phyloP scores from a whole-genome alignment of 768 basidiomycete species.

The Amanita rimosa region DNA sequence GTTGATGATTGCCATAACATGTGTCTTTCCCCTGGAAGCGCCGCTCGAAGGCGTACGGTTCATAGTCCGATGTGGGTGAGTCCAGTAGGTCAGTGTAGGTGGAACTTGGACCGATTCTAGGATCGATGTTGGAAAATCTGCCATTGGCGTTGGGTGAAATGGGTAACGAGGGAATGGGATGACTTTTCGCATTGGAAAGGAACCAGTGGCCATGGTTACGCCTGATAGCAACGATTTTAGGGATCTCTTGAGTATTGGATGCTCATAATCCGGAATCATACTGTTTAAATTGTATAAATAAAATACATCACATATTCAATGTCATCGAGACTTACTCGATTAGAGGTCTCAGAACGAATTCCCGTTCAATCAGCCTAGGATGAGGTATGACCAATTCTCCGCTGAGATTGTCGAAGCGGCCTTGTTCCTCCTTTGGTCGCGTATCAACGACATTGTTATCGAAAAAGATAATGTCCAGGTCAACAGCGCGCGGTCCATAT shows the following conservation, averaged over 20 bases:
- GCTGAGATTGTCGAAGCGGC: slow-evolving; percentile 38
- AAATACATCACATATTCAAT: neutral
- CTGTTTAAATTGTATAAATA: slow-evolving; percentile 28
- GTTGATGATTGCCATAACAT: slow-evolving; percentile 89
- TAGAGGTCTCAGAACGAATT: slow-evolving; percentile 86
- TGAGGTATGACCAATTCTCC: slow-evolving; percentile 82
- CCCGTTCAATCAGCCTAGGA: slow-evolving; percentile 67
- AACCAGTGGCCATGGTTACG: slow-evolving; percentile 20
- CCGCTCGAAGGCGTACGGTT: slow-evolving; percentile 1
- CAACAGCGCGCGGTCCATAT: slow-evolving; percentile 84
- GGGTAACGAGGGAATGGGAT: slow-evolving; percentile 60
- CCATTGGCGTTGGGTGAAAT: slow-evolving; percentile 9
- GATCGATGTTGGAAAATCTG: slow-evolving; percentile 3
- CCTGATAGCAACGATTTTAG: slow-evolving; percentile 35
- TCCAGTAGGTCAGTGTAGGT: slow-evolving; percentile 40
- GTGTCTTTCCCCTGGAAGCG: slow-evolving; percentile 24
- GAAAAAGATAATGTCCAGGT: slow-evolving; percentile 81
- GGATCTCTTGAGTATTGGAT: slow-evolving; percentile 44
- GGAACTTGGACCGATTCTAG: slow-evolving; percentile 21
- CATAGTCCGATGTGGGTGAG: slow-evolving; percentile 17
- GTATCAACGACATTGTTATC: slow-evolving; percentile 52
- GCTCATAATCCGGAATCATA: slow-evolving; percentile 65
- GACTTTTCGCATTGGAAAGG: slow-evolving; percentile 56
- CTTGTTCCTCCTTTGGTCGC: slow-evolving; percentile 24
- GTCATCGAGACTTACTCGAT: slow-evolving; percentile 51